These are phyloP conservation scores for Cinnamomum chago DNA, from an alignment of 164 flowering plant genomes.

Conservation along the genomic window DNA sequence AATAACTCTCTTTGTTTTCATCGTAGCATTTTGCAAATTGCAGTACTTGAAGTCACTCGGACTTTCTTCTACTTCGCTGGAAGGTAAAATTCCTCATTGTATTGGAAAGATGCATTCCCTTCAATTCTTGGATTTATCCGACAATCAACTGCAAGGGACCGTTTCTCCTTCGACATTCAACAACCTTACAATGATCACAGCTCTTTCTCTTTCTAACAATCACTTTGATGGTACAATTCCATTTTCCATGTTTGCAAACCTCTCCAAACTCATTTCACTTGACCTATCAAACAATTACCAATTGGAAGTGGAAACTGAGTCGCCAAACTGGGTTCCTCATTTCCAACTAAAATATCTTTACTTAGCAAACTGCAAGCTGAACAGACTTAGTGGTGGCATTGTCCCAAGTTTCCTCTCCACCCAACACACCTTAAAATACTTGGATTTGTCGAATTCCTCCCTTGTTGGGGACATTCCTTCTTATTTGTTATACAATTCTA, in stretches of 20 bases:
- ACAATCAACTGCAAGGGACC: background rate
- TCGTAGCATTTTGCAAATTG: background rate
- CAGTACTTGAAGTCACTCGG: no score
- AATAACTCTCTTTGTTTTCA: background rate
- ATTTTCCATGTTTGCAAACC: conserved; percentile 8
- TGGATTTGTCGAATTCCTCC: background rate
- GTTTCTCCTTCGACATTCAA: background rate
- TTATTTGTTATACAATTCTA: background rate
- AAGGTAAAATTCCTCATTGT: background rate
- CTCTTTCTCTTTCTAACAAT: background rate
- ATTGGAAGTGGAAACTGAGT: background rate
- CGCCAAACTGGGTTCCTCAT: background rate
- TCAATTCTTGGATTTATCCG: background rate
- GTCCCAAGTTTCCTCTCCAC: background rate
- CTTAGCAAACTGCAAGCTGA: background rate
- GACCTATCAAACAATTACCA: conserved; percentile 7
- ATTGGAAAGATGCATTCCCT: background rate
- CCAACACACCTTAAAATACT: background rate
- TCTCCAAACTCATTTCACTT: background rate
- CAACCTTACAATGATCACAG: background rate
- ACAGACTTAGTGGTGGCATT: background rate
- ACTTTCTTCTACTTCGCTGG: background rate
- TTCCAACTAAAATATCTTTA: background rate
- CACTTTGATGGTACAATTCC: background rate
- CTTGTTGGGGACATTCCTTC: background rate